phyloP scores from a whole-genome alignment of 257 asterid species.

The Przewalskia tangutica region DNA sequence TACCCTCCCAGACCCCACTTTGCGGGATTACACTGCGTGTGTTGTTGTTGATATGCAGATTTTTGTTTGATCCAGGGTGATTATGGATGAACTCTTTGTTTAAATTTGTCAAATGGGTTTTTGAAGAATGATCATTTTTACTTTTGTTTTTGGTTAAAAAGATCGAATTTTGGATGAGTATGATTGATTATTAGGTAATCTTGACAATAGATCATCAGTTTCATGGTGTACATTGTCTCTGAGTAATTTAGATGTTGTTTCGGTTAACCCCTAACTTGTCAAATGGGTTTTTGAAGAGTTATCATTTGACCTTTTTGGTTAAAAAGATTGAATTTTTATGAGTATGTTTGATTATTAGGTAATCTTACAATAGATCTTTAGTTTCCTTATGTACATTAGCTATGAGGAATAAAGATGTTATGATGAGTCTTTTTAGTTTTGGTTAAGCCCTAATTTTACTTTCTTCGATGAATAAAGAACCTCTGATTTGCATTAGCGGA shows the following conservation, averaged over 20 bases:
- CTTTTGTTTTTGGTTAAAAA: neutral
- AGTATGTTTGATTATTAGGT: too few relatives aligned
- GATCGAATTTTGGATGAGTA: neutral
- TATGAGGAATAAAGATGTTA: neutral
- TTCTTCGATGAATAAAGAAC: neutral
- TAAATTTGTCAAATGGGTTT: neutral
- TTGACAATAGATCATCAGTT: neutral
- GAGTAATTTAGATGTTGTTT: neutral
- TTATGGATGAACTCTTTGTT: neutral
- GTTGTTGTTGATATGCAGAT: neutral
- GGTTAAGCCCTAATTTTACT: too few relatives aligned
- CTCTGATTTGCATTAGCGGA: neutral
- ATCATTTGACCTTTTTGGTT: too few relatives aligned
- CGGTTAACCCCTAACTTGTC: too few relatives aligned
- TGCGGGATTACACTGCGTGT: too few relatives aligned
- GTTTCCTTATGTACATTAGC: neutral
- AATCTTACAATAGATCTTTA: neutral
- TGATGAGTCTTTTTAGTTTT: too few relatives aligned
- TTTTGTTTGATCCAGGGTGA: neutral
- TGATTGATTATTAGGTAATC: neutral
- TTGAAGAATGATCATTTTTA: neutral
- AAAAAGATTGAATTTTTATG: too few relatives aligned
- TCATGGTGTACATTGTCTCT: neutral
- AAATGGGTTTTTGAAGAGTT: too few relatives aligned
- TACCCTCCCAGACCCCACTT: too few relatives aligned